These are phyloP conservation scores for Mortierella sp. DNA, from an alignment of 371 early-diverging fungal species.

Conservation along the genomic window DNA sequence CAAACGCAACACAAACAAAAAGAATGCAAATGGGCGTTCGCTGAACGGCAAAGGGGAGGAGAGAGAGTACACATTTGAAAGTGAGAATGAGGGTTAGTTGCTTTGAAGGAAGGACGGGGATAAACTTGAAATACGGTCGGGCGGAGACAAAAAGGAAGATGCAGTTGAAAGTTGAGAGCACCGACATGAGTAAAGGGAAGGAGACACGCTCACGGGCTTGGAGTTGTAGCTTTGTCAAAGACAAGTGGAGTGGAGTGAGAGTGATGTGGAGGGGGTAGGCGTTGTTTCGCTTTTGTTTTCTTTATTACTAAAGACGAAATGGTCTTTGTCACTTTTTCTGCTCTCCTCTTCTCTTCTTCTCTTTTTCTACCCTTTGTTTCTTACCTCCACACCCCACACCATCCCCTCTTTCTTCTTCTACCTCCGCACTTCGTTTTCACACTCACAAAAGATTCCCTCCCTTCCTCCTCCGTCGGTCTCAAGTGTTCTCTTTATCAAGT, in stretches of 20 bases:
- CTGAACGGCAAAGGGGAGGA: neutral
- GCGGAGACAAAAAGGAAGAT: slow-evolving; percentile 5
- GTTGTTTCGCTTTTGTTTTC: neutral
- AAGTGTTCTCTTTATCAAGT: slow-evolving; percentile 7
- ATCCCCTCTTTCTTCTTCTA: no score
- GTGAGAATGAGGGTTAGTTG: neutral
- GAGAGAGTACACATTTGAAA: neutral
- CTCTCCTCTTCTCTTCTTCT: neutral
- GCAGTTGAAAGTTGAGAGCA: slow-evolving; percentile 6
- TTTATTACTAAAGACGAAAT: slow-evolving; percentile 1
- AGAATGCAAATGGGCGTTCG: neutral
- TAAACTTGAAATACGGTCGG: neutral
- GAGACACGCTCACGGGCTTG: neutral
- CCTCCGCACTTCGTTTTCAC: no score
- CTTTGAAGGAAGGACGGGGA: neutral
- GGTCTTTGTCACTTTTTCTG: neutral
- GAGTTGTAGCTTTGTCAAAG: neutral
- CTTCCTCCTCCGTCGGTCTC: neutral
- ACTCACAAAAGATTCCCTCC: neutral
- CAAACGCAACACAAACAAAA: neutral
- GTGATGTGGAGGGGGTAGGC: neutral
- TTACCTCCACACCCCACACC: neutral
- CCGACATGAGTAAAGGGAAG: neutral
- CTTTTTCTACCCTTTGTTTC: neutral
- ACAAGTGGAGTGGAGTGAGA: neutral